Base-by-base conservation (phyloP, 352 stramenopile genomes). In the Albugo laibachii region DNA sequence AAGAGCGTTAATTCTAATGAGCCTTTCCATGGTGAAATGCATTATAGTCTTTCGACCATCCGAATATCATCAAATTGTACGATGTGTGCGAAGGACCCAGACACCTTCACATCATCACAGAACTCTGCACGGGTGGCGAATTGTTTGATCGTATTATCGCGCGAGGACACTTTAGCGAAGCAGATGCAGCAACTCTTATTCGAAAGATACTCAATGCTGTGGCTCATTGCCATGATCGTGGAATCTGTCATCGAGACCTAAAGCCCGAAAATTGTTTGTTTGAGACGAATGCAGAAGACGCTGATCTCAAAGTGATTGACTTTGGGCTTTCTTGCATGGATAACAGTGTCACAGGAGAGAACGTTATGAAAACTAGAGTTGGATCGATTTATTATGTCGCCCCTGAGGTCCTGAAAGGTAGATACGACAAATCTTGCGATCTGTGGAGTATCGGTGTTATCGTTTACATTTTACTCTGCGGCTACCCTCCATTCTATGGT, bases 241-340 rank as follows among this genome's bases (percentile, higher is more conserved):
- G 83, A 41, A 80, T 98, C 52, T 93, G 93, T 11, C 92, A 97
- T 38, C 80, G 88, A n/a, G 93, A 98, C 59, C 72, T 98, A 46
- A 98, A 98, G 59, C 91, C 93, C 13, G 88, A 98, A 66, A 98
- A 97, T 61, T 61, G 97, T 34, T 62, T 98, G 21, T 86, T 97
- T 46, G 56, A 41, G 2, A 64, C 80, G 57, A 65, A 73, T 19
- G n/a, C n/a, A n/a, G n/a, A n/a, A n/a, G n/a, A n/a, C n/a, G n/a
- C n/a, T n/a, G n/a, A n/a, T n/a, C n/a, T 98, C 55, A 97, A 98
- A 62, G 85, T 96, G 47, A 83, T 82, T 6, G 85, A 96, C 57
- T 96, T 96, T 61, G 77, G 74, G 10, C 86, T 91, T 41, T n/a
- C n/a, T n/a, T n/a, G n/a, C n/a, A n/a, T n/a, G n/a, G 75, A 73